Evolutionary conservation across 345 rosid genomes (phyloP), one percentile per base, ranked within the genome.

Genomic region (Ceriops zippeliana): DNA sequence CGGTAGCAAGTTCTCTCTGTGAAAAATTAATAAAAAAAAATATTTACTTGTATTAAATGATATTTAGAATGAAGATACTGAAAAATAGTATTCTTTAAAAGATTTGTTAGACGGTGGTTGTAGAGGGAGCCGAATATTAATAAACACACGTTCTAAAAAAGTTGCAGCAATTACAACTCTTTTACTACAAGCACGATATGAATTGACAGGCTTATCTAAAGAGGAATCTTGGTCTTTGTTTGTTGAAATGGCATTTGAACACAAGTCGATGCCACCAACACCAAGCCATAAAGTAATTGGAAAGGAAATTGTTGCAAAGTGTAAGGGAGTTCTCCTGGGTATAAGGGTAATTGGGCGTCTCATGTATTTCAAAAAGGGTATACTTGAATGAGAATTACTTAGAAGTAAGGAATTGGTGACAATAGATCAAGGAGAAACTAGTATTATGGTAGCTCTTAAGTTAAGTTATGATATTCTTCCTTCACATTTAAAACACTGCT

Each of bases 401-500:
- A 9, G 20, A 6, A 20, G 62, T 27, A 27, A 37, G 1, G 66
- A 61, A 10, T 35, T 70, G 49, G 46, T 52, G 3, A 53, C 5
- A n/a, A 42, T 64, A 6, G 16, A 22, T 32, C 22, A 56, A 7
- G 27, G 52, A 24, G 62, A 49, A 9, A 49, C 42, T 10, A 52
- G 54, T 5, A 46, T 78, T 24, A 1, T 75, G 1, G 28, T 66
- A 0, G 66, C 70, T 16, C 72, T 81, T 1, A 65, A 34, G 58
- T 66, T 78, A 30, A 81, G 82, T 30, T 81, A 72, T 26, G n/a
- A 69, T 7, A 26, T 62, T 69, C 72, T 83, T 3, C 65, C 85
- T 5, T 35, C 71, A 0, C 75, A 62, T 42, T n/a, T 80, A 20
- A 80, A 70, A 57, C 74, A 57, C 7, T 83, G 83, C 28, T 80